phyloP scores from a whole-genome alignment of 768 basidiomycete genomes.

The Pluteus cervinus region DNA sequence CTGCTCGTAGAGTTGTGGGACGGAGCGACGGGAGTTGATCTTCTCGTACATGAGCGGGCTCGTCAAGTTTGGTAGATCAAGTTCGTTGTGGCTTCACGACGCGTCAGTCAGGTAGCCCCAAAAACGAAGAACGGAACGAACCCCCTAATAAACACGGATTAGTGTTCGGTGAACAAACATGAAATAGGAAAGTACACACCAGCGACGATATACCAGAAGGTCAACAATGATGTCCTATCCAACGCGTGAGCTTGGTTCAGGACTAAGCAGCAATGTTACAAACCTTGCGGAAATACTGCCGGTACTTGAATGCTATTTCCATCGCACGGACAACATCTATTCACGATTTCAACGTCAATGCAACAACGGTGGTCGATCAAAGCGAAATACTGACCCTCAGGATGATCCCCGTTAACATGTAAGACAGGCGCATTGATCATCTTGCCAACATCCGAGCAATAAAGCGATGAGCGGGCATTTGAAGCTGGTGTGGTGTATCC shows the following conservation, averaged over 20 bases:
- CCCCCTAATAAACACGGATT: conserved; percentile 23
- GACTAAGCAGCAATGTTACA: background rate
- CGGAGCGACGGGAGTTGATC: conserved; percentile 70
- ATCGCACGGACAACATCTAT: conserved; percentile 80
- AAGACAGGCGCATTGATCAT: conserved; percentile 86
- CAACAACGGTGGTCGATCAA: background rate
- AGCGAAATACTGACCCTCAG: conserved; percentile 52
- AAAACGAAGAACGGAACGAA: conserved; percentile 17
- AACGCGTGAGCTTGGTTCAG: background rate
- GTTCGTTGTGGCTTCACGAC: conserved; percentile 70
- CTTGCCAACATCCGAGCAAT: conserved; percentile 85
- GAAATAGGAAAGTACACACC: conserved; percentile 32
- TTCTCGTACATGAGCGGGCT: conserved; percentile 89
- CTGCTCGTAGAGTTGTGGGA: conserved; percentile 78
- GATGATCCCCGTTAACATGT: conserved; percentile 89
- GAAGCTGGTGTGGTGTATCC: conserved; percentile 91
- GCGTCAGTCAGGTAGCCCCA: background rate
- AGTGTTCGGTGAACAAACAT: background rate
- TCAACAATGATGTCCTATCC: conserved; percentile 79
- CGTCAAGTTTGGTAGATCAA: conserved; percentile 83
- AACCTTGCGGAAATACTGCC: conserved; percentile 80
- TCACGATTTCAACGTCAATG: background rate
- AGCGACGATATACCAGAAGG: conserved; percentile 81
- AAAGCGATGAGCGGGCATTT: conserved; percentile 76
- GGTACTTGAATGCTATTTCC: conserved; percentile 83